Evolutionary conservation across 164 flowering plant species (phyloP), one percentile per base, ranked within the genome.

Genomic region (Dillenia suffruticosa): DNA sequence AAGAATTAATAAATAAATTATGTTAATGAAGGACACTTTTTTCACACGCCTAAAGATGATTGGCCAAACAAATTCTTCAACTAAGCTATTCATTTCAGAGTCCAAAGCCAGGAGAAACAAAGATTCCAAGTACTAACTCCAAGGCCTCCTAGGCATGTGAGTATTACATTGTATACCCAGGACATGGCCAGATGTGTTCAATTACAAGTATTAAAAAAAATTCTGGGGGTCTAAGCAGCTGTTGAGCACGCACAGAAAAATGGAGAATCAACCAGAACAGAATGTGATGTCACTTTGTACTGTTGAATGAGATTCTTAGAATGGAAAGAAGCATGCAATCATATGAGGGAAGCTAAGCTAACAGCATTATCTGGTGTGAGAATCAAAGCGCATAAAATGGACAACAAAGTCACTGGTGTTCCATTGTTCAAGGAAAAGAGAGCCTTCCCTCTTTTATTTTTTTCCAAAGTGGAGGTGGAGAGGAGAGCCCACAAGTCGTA

Each of bases 401-500:
- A 14, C 54, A 17, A n/a, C 16, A 51, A n/a, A n/a, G 9, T n/a
- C 54, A 51, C 13, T 9, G 14, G 14, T 50, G 15, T 50, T 12
- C 15, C 53, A 50, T 51, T 13, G 14, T 2, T 50, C 17, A 14
- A 51, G 17, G 16, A 7, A 17, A 17, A 12, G 14, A 32, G 40
- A 32, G 40, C 40, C 40, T 4, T 32, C 7, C 5, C 40, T 32
- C 40, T 32, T 32, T 5, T 32, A 32, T 32, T 32, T 32, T n/a
- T 32, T 32, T 32, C 40, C 40, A 32, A 32, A 32, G 40, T 32
- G 40, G 40, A 32, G 40, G 40, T 56, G 51, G 51, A 60, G 24
- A 56, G 52, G 17, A 58, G 75, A 52, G 62, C 68, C 74, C 76
- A 55, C 63, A 58, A 19, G 69, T 66, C 54, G 51, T 62, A 8